Conservation (phyloP, 2,329 filamentous ascomycete genomes). For the Microdochium bolleyi region DNA sequence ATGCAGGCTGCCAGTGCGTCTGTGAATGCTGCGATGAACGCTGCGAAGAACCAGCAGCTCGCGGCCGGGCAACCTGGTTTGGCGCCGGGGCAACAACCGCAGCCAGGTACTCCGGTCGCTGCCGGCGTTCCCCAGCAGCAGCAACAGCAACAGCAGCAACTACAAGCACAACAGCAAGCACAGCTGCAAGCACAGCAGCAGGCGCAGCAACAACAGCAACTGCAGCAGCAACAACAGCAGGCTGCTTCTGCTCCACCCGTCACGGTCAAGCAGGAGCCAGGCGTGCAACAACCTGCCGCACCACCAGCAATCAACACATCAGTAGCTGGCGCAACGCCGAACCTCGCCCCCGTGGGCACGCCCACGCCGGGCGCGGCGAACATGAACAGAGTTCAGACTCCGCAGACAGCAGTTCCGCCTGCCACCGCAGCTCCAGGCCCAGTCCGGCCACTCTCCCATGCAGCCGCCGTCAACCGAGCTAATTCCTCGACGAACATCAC, state of each 20-base stretch:
- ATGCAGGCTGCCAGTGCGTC: slow-evolving; percentile 23
- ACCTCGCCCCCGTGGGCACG: slow-evolving; percentile 33
- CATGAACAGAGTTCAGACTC: slow-evolving; percentile 34
- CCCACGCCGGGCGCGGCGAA: slow-evolving; percentile 36
- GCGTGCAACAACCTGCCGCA: slow-evolving; percentile 16
- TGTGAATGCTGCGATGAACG: slow-evolving; percentile 22
- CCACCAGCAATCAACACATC: slow-evolving; percentile 41
- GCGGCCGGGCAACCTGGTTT: slow-evolving; percentile 8
- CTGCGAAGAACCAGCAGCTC: slow-evolving; percentile 20
- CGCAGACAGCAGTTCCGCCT: slow-evolving; percentile 15
- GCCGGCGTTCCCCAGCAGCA: slow-evolving; percentile 11
- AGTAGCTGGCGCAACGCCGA: slow-evolving; percentile 26
- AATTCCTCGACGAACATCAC: slow-evolving; percentile 18
- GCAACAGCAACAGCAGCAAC: slow-evolving; percentile 11
- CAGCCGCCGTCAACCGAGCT: slow-evolving; percentile 19
- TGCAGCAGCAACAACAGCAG: slow-evolving; percentile 12
- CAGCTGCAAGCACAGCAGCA: slow-evolving; percentile 15
- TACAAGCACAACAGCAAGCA: slow-evolving; percentile 7
- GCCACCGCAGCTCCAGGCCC: slow-evolving; percentile 7
- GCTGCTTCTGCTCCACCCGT: slow-evolving; percentile 14
- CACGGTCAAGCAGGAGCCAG: slow-evolving; percentile 27
- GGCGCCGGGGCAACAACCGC: slow-evolving; percentile 5
- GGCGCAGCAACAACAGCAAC: slow-evolving; percentile 16
- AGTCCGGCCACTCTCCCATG: slow-evolving; percentile 16
- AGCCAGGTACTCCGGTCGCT: slow-evolving; percentile 4